Evolutionary conservation across 768 basidiomycete genomes (phyloP).

Genomic region (Lactarius trivialis): DNA sequence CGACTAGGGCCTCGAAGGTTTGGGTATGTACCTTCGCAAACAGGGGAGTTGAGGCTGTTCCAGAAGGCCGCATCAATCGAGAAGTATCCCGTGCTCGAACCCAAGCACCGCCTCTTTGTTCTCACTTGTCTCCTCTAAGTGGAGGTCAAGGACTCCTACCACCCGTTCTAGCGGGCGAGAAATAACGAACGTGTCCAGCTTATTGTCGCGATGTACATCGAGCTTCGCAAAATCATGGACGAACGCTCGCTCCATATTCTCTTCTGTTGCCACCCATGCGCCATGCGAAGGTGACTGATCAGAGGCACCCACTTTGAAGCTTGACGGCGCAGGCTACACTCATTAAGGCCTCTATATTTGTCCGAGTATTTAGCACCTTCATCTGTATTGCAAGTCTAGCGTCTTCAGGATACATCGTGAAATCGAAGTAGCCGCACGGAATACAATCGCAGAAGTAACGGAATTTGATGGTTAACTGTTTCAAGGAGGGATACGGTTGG

Average conservation of each 20-base stretch:
- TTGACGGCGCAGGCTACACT: background rate
- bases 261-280: background rate
- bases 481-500: background rate
- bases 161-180: background rate
- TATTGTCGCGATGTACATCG: background rate
- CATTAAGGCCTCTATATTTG: background rate
- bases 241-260: background rate
- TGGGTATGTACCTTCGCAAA: background rate
- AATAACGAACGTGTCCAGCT: background rate
- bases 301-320: background rate
- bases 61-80: background rate
- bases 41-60: background rate
- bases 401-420: background rate
- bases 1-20: background rate
- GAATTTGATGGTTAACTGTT: background rate
- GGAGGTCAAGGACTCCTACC: background rate
- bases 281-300: background rate
- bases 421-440: conserved; percentile 1
- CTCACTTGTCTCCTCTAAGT: background rate
- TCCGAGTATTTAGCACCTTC: background rate
- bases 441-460: background rate
- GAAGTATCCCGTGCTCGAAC: background rate
- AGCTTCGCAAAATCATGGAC: background rate
- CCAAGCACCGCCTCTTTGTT: background rate
- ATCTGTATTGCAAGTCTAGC: background rate